Percentiles rank a stretch among this genome's conserved stretches.
These are phyloP conservation scores for Copromyces sp. DNA, from an alignment of 495 filamentous ascomycete genomes.

Conservation along the genomic window DNA sequence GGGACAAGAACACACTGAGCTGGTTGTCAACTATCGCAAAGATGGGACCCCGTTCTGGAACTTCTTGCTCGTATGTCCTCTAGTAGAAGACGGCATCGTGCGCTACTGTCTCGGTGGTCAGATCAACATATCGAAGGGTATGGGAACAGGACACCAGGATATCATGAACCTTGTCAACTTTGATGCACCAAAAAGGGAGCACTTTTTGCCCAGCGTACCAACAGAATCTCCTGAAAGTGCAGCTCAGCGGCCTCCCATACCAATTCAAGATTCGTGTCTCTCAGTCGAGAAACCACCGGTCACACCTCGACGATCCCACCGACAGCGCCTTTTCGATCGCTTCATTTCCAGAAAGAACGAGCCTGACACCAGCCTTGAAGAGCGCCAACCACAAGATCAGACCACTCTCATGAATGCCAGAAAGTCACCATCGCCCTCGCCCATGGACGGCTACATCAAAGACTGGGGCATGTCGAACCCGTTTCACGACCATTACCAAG, in stretches of 20 bases:
- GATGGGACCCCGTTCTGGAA: conserved; percentile 48
- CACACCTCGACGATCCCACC: background rate
- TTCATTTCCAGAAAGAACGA: background rate
- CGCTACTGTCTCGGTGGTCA: conserved; percentile 45
- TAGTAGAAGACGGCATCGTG: conserved; percentile 33
- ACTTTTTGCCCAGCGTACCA: background rate
- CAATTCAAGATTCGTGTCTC: background rate
- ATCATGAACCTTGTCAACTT: conserved; percentile 38
- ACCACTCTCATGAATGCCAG: background rate
- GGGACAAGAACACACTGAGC: conserved; percentile 37
- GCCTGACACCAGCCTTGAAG: background rate
- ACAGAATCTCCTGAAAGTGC: background rate
- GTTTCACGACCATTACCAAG: background rate
- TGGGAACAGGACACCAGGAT: conserved; percentile 35
- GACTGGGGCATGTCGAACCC: background rate
- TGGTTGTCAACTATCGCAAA: conserved; percentile 42
- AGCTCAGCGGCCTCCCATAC: background rate
- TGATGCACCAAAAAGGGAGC: conserved; percentile 2
- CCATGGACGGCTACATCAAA: background rate
- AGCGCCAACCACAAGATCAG: background rate
- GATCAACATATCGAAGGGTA: conserved; percentile 44
- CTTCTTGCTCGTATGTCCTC: conserved; percentile 41
- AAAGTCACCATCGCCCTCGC: background rate
- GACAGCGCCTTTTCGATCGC: background rate
- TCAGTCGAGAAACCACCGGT: background rate